These are phyloP conservation scores for Ustilago bromivora DNA, from an alignment of 1,284 basidiomycete genomes.

Conservation along the genomic window DNA sequence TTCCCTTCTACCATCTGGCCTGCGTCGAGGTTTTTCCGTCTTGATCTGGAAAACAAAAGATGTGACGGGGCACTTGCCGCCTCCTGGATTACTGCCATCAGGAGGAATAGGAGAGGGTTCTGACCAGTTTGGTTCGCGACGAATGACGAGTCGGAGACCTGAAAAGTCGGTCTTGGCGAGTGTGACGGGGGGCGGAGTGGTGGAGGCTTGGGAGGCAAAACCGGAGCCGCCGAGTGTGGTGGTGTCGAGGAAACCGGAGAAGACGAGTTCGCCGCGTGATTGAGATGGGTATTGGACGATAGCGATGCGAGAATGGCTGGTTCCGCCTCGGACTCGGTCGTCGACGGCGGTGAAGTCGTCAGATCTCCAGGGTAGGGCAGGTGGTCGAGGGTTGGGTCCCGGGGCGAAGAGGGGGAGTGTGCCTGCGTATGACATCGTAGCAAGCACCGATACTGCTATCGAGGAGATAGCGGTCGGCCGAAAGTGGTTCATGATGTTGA, in stretches of 20 bases:
- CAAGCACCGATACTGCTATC: background rate
- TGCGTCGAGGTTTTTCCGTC: slow-evolving; percentile 62
- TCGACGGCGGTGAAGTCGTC: slow-evolving; percentile 70
- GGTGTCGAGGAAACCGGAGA: slow-evolving; percentile 69
- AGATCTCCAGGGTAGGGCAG: slow-evolving; percentile 47
- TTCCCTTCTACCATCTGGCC: slow-evolving; percentile 70
- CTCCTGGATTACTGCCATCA: slow-evolving; percentile 22
- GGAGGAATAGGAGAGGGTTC: slow-evolving; percentile 21
- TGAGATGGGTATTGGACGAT: slow-evolving; percentile 51
- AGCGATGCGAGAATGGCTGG: slow-evolving; percentile 70
- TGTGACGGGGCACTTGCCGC: slow-evolving; percentile 51
- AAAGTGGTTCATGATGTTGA: background rate
- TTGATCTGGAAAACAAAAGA: slow-evolving; percentile 71
- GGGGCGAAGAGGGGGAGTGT: slow-evolving; percentile 45
- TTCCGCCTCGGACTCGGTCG: slow-evolving; percentile 72
- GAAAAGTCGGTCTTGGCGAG: slow-evolving; percentile 31
- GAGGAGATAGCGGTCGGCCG: background rate
- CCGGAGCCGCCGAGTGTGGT: slow-evolving; percentile 73
- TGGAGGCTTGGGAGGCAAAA: slow-evolving; percentile 72
- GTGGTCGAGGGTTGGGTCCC: slow-evolving; percentile 35
- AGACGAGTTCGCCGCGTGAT: slow-evolving; percentile 47
- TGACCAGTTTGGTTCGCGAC: slow-evolving; percentile 23
- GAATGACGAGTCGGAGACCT: slow-evolving; percentile 47
- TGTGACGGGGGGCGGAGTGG: slow-evolving; percentile 35
- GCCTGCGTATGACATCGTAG: slow-evolving; percentile 36